Evolutionary conservation across 192 early-diverging fungal species (phyloP).

Genomic region (Funneliformis geosporum): DNA sequence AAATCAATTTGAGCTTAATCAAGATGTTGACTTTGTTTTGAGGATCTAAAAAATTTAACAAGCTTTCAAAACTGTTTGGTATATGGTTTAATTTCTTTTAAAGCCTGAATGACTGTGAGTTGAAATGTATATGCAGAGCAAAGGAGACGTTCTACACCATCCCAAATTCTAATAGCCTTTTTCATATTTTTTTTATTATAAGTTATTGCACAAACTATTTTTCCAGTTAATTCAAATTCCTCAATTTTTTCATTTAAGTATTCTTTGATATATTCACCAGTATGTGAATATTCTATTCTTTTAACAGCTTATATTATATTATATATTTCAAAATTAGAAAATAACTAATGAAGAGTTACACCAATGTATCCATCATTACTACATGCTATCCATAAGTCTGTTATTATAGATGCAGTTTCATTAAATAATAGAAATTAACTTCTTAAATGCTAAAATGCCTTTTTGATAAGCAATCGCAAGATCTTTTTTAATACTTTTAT

Average conservation of each 20-base stretch:
- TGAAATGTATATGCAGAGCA: constrained; percentile 21
- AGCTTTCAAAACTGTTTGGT: background rate
- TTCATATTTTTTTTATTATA: constrained; percentile 13
- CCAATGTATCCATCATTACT: constrained; percentile 17
- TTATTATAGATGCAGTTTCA: constrained; percentile 20
- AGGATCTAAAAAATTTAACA: constrained; percentile 13
- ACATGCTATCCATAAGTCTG: background rate
- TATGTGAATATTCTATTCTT: constrained; percentile 8
- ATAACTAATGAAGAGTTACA: constrained; percentile 21
- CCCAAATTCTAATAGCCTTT: background rate
- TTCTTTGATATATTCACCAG: constrained; percentile 1
- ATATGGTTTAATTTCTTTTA: constrained; percentile 17
- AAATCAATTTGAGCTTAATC: constrained; percentile 14
- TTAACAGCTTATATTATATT: constrained; percentile 9
- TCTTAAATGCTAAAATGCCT: background rate
- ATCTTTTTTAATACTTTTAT: constrained; percentile 16
- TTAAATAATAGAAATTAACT: background rate
- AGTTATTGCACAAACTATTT: constrained; percentile 16
- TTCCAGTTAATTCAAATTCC: background rate
- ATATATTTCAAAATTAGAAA: constrained; percentile 9
- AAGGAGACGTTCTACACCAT: background rate
- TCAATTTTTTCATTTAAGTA: background rate
- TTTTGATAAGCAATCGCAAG: background rate
- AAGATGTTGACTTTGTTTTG: constrained; percentile 11
- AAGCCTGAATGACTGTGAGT: background rate